Base-by-base conservation (phyloP, 495 filamentous ascomycete genomes). In the Penicillium maclennaniae region DNA sequence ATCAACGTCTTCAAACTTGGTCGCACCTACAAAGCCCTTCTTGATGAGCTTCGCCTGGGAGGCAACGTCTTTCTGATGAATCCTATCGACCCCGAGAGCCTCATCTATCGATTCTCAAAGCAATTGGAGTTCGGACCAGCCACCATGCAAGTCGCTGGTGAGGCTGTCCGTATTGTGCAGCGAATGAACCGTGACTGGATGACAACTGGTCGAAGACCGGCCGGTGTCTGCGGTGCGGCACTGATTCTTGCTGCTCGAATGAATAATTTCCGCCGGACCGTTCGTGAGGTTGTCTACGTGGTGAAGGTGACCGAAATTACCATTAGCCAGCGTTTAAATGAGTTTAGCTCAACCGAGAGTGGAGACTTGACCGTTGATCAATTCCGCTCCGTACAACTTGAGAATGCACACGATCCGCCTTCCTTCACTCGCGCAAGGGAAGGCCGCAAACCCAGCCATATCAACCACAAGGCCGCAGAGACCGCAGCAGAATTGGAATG, bases 141-240 rank as follows among this genome's bases (percentile, higher is more conserved):
- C 41, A 89, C 85, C 12, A 82, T 85, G 67, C 84, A 84, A 47
- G 91, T 98, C 14, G 91, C 91, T 27, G 81, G 87, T 48, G 89
- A 95, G 54, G 93, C 93, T 17, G 81, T 87, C 34, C 83, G 85
- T 27, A 87, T 98, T 45, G 84, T 95, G 27, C 83, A 89, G 63
- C 85, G 93, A 40, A 97, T 98, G 93, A 87, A 88, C 45, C 80
- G 87, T 23, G 93, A 98, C 69, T 97, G 92, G 89, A 97, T 98
- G 82, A 86, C 88, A 8, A 86, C 87, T 43, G 93, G 93, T 59
- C 89, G 93, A 62, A 83, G 91, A 39, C 95, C 95, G 41, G 90
- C 93, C 23, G 93, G 95, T 62, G 83, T 97, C 41, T 96, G 91
- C 69, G 95, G 93, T 53, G 95, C 93, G 9, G 91, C 91, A 53